Base-by-base conservation (phyloP, 1,284 basidiomycete species). In the Malassezia caprae region DNA sequence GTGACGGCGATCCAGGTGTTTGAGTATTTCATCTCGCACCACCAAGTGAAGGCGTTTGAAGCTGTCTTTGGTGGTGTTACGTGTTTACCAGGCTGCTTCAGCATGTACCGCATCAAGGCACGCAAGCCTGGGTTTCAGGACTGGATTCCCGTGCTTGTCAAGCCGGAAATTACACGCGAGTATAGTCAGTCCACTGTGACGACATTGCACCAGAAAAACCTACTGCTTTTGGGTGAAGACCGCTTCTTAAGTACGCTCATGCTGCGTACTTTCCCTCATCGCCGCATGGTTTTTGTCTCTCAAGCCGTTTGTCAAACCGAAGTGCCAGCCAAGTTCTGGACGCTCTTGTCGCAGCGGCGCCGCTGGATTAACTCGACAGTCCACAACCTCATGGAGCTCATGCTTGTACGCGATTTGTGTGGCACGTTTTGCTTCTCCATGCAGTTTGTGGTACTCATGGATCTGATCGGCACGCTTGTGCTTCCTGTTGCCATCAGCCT, bases 341-440 rank as follows among this genome's bases (percentile, higher is more conserved):
- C 98, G 46, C 81, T 99, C 40, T 82, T 99, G 11, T 98, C 93
- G 1, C 94, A 99, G 75, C 87, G 94, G 30, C 85, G 94, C 26
- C 85, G 94, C 62, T 99, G 94, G 94, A 98, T 99, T 80, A 98
- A 96, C 77, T 96, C 90, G 41, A 98, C 94, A 0, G 88, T 98
- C 45, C 94, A 98, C 79, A 98, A 99, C 74, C 82, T 99, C 51
- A 96, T 96, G 90, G 94, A 99, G 76, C 85, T 99, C 31, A 89
- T 98, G 32, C 83, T 89, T 58, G 94, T 99, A 26, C 87, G 88
- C 62, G 90, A 98, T 72, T 81, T 98, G 21, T 98, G 77, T 53
- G 77, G 77, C 12, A 77, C 77, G 0, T 78, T 78, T 66, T 78
- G 94, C 89, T 77, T 78, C 58, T 77, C 76, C 35, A 78, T 78